Base-by-base conservation (phyloP, 1,139 yeast genomes). In the Pneumocystis wakefieldiae region DNA sequence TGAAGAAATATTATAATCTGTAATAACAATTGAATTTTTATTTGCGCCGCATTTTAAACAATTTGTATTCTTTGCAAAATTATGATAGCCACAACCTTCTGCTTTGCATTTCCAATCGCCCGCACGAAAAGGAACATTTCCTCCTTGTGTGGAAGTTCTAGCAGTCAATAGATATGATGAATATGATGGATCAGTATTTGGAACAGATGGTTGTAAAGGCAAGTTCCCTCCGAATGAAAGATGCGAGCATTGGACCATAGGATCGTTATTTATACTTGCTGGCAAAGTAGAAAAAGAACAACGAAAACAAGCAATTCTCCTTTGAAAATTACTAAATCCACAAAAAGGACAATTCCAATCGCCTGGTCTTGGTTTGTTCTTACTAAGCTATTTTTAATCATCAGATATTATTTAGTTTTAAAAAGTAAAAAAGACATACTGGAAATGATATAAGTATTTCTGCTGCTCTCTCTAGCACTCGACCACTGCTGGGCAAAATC, bases 261-360 rank as follows among this genome's bases (percentile, higher is more conserved):
- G 59, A 57, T 57, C 59, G 24, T 24, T 19, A 29, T 57, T 57
- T 8, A 67, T 63, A 53, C 67, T 61, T 61, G 62, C 61, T 28
- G 69, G 38, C 19, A 66, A 61, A n/a, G 88, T 87, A 2, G 96
- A 95, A 75, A 86, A 89, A 1, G 92, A 85, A 72, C 97, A 91
- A 68, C 97, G 80, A 77, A 90, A 89, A 74, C 97, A 91, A 3
- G 95, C 95, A 1, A 95, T 87, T 74, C 97, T 81, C 70, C 97
- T 82, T 75, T 91, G 97, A 75, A 91, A 91, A 72, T 91, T 91
- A 53, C 95, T 87, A 72, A 91, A 91, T 0, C 97, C 96, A 77
- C 97, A 91, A 6, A 92, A 85, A 19, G 96, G 96, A 75, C 97
- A 91, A 7, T 88, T 87, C 97, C 97, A 91, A 72, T 91, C 97